A percentile compares a stretch with the other conserved stretches of the same genome.
phyloP scores from a whole-genome alignment of 495 filamentous ascomycete genomes.

The Halenospora varia region DNA sequence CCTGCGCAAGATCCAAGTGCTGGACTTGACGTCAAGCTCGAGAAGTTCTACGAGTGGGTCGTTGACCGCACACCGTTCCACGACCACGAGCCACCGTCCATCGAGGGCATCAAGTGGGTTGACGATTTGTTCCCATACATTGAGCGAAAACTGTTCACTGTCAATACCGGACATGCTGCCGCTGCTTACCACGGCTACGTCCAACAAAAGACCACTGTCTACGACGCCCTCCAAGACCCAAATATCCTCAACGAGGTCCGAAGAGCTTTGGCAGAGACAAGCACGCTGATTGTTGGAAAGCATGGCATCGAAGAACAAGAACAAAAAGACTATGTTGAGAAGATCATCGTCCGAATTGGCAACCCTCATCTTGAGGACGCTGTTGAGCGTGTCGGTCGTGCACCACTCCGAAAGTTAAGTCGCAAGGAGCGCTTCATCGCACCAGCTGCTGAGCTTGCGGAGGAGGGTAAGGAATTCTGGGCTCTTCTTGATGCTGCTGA shows the following conservation, averaged over 20 bases:
- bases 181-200: conserved; percentile 93
- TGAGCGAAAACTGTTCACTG: conserved; percentile 98
- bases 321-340: conserved; percentile 86
- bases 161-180: conserved; percentile 97
- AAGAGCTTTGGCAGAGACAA: conserved; percentile 74
- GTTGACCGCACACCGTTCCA: conserved; percentile 82
- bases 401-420: conserved; percentile 85
- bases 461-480: conserved; percentile 65
- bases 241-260: conserved; percentile 72
- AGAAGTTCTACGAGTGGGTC: conserved; percentile 98
- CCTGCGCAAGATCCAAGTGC: conserved; percentile 75
- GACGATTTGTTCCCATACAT: conserved; percentile 90
- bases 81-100: conserved; percentile 49
- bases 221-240: conserved; percentile 67
- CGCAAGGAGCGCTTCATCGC: conserved; percentile 95
- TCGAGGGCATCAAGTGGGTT: conserved; percentile 89
- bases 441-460: conserved; percentile 79
- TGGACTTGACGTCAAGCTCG: conserved; percentile 87
- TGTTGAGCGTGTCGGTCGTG: conserved; percentile 92
- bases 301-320: conserved; percentile 72
- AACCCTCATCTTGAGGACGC: conserved; percentile 93
- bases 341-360: conserved; percentile 86
- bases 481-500: conserved; percentile 72
- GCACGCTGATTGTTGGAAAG: conserved; percentile 78
- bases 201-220: conserved; percentile 76